Evolutionary conservation across 2,329 filamentous ascomycete genomes (phyloP), one percentile per base, ranked within the genome.

Genomic region (Aspergillus cejpii): DNA sequence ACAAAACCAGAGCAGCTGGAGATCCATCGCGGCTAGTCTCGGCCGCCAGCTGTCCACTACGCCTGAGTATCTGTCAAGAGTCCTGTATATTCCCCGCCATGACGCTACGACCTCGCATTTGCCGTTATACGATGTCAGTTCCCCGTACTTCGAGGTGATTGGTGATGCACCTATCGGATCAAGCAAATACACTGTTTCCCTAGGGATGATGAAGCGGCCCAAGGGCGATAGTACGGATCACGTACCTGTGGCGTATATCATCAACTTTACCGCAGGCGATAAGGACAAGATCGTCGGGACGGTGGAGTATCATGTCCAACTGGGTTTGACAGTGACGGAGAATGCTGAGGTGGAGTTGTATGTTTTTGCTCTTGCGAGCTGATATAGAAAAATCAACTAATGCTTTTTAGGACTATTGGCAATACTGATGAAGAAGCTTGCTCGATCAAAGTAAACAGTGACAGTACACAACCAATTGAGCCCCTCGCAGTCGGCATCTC

Each of bases 171-270:
- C 42, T n/a, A 43, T 49, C 14, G 43, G 40, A 17, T 40, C 45
- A 1, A 40, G 37, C 28, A 36, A 43, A 21, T 47, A 47, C 34
- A n/a, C 36, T 2, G 37, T 47, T 10, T 38, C 28, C 15, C 21
- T 47, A 28, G 45, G 40, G 24, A 17, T 41, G 28, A 47, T 47
- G 45, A 10, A 39, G 17, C 42, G 42, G 21, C 45, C 45, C 2
- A 11, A 15, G 15, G 45, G 45, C 6, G 39, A 39, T 19, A 26
- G 44, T 6, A 21, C 6, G 6, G 44, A 42, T 17, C 26, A 24
- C 14, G 24, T 29, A 3, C 12, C 21, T 5, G 33, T 43, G 5
- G 33, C 20, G 15, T 43, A 42, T 33, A 27, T 36, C 19, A 40
- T 40, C 3, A 19, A 40, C 5, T 41, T 43, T 11, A 29, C 3